phyloP scores from a whole-genome alignment of 257 asterid genomes.

The Ehretia macrophylla region DNA sequence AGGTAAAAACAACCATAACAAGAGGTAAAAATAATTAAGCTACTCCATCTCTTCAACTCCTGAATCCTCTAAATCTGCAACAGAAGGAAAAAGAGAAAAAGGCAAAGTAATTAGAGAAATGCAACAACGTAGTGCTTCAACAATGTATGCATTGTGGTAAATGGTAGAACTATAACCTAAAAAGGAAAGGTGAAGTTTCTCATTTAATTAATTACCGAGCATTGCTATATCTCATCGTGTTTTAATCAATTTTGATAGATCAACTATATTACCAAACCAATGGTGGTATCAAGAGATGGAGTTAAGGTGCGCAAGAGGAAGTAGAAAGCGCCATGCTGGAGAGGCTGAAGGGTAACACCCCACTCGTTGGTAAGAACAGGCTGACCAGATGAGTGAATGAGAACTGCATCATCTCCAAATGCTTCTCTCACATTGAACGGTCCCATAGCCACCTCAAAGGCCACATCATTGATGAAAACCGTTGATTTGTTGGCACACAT shows the following conservation, averaged over 20 bases:
- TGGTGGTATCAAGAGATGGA: conserved; percentile 25
- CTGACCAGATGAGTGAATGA: conserved; percentile 72
- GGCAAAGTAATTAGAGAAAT: too few relatives aligned
- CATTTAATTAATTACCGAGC: too few relatives aligned
- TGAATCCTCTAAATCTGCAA: neutral
- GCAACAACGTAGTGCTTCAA: neutral
- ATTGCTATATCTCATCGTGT: too few relatives aligned
- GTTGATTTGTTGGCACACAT: conserved; percentile 46
- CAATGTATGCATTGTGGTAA: neutral
- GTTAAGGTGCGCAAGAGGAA: conserved; percentile 60
- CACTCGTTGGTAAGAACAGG: conserved; percentile 74
- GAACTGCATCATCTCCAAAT: conserved; percentile 78
- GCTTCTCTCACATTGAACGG: conserved; percentile 73
- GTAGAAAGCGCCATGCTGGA: conserved; percentile 76
- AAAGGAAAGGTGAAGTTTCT: too few relatives aligned
- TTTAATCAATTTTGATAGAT: too few relatives aligned
- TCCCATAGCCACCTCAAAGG: conserved; percentile 68
- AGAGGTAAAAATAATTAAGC: too few relatives aligned
- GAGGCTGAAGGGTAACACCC: conserved; percentile 74
- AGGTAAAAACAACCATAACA: neutral
- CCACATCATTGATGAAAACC: conserved; percentile 83
- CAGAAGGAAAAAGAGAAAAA: neutral
- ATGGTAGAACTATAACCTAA: neutral
- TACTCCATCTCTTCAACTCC: neutral
- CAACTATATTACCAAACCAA: conserved; percentile 64